Base-by-base conservation (phyloP, 805 yeast species). In the Myxozyma mucilagina region DNA sequence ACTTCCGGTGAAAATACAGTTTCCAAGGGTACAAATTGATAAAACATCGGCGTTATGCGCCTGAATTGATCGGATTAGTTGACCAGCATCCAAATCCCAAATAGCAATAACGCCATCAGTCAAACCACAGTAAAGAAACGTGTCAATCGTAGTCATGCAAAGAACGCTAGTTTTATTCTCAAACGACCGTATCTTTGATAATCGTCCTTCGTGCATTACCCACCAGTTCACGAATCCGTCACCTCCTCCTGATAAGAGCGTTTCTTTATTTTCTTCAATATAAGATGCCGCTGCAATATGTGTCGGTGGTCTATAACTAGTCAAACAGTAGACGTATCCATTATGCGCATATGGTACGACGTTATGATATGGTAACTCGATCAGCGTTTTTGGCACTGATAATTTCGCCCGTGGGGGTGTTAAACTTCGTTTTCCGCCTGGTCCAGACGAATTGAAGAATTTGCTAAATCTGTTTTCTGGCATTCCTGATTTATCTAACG, bases 361-460 rank as follows among this genome's bases (percentile, higher is more conserved):
- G 70, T 91, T 86, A 20, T 79, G 75, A 3, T 84, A 76, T 0
- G 90, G 89, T 10, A 90, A 82, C 73, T 93, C 78, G 29, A 74
- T 67, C 42, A 44, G 60, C 44, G 54, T 20, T 18, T 55, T 55
- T 34, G 56, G 47, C 13, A 55, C 63, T 35, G 59, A 51, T 14
- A 66, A 44, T 16, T 73, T 13, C 10, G 42, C 18, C 4, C 45
- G 38, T 68, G 64, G 52, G 75, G 76, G 4, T 24, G 57, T 36
- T 9, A 18, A 53, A 8, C 53, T 49, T 10, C 34, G 38, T 32
- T 53, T 55, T 9, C 91, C 93, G 1, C 93, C 87, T 0, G 96
- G 94, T 0, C 97, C 97, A 53, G 78, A 80, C 1, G 97, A 92
- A 72, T 93, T 97, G 72, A 94, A 93, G 68, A 93, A 94, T 83